Base-by-base conservation (phyloP, 805 yeast species). In the Lipomyces kockii region DNA sequence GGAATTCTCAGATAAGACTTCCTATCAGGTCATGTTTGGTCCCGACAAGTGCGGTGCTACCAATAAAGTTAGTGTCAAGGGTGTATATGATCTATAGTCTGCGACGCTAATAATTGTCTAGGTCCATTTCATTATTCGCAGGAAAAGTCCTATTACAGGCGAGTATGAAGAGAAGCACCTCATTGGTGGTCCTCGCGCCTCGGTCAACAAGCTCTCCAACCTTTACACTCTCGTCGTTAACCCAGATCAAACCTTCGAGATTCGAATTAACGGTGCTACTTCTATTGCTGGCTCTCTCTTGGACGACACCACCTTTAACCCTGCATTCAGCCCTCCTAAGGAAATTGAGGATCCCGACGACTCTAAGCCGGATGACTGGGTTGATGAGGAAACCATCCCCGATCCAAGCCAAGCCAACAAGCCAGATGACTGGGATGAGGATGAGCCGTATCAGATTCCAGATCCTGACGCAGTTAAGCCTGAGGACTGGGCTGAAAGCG, bases 11-110 rank as follows among this genome's bases (percentile, higher is more conserved):
- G 84, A 85, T 68, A 86, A 83, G 34, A 84, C 96, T 2, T 90
- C 92, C 1, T 91, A 89, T 79, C 92, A 89, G 78, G 80, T 93
- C 71, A 89, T 93, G 94, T 93, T 93, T 80, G 98, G 98, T 25
- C 98, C 98, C 56, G 98, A 93, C 79, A 86, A 85, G 77, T 93
- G 98, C 80, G 97, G 97, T 2, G 76, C 86, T 62, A 84, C 89
- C 57, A 90, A 92, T 80, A 89, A 87, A 78, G 88, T 52, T 8
- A 22, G 32, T 25, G 29, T 25, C 17, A 11, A n/a, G n/a, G 34
- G 32, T 25, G 17, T 17, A 17, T 20, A 17, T 20, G 57, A 20
- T 22, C n/a, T 6, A 17, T 53, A 32, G n/a, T 22, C 32, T 20
- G 8, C 20, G 27, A 32, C 7, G 57, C 27, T 32, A 56, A 32